These are phyloP conservation scores for Trametes cubensis DNA, from an alignment of 768 basidiomycete genomes.

Conservation along the genomic window DNA sequence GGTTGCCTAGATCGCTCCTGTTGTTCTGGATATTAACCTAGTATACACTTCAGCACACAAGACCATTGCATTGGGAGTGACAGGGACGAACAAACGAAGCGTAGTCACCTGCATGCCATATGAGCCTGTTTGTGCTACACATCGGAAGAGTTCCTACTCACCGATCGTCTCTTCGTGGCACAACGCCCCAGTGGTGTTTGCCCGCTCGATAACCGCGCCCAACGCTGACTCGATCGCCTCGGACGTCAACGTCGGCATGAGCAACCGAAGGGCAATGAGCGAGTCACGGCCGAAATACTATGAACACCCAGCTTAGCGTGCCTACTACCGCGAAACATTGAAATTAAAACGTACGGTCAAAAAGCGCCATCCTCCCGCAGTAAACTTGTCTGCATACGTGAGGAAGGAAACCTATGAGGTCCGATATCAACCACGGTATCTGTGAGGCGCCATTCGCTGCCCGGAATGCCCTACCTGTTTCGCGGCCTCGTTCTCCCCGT, in stretches of 20 bases:
- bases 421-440: neutral
- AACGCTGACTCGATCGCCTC: constrained; percentile 46
- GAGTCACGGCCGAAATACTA: constrained; percentile 45
- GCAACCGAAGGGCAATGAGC: constrained; percentile 43
- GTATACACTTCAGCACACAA: constrained; percentile 27
- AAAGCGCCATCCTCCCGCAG: constrained; percentile 50
- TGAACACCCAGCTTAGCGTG: neutral
- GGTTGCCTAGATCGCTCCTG: constrained; percentile 41
- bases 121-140: neutral
- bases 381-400: constrained; percentile 43
- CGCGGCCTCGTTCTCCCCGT: constrained; percentile 27
- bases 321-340: neutral
- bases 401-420: constrained; percentile 41
- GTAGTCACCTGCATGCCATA: neutral
- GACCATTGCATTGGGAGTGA: constrained; percentile 21
- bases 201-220: constrained; percentile 42
- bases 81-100: constrained; percentile 1
- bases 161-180: constrained; percentile 38
- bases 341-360: constrained; percentile 36
- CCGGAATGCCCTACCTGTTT: constrained; percentile 2
- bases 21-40: constrained; percentile 44
- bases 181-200: constrained; percentile 44
- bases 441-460: too few species aligned
- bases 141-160: constrained; percentile 40
- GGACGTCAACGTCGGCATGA: constrained; percentile 44